Base-by-base conservation (phyloP, 805 yeast genomes). In the Ogataea paradorogensis region DNA sequence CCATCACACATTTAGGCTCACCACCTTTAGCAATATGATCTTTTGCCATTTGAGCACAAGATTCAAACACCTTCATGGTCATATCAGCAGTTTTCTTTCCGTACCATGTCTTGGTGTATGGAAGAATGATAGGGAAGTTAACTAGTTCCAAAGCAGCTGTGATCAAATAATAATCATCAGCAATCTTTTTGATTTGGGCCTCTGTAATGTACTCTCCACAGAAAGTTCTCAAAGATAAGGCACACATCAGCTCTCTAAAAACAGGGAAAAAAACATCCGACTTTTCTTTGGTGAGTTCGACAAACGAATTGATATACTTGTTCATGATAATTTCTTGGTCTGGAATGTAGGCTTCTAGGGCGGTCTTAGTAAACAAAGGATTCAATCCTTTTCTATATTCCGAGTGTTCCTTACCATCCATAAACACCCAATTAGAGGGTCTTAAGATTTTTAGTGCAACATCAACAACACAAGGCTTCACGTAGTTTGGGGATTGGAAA, bases 101-200 rank as follows among this genome's bases (percentile, higher is more conserved):
- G 66, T 90, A 87, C 99, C 99, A 93, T 25, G 99, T 84, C 70
- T 91, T 93, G 46, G 99, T 89, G 73, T 75, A 93, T 22, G 99
- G 99, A 34, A 93, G 64, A 49, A 93, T 91, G 55, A 93, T 86
- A 47, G 99, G 99, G 80, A 93, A 93, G 72, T 93, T 93, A 47
- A 93, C 99, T 51, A 93, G 77, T 69, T 93, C 99, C 59, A 93
- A 75, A 20, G 99, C 99, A 45, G 95, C 95, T 10, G 99, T 93
- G 51, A 93, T 85, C 49, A 78, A 70, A 66, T 80, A 93, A 67
- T 90, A 93, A 65, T 90, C 89, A 64, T 91, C 98, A 36, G 97
- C 93, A 56, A 93, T 80, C 40, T 73, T 72, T 65, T 84, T 78
- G 56, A 93, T 82, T 68, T 93, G 96, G 53, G 81, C 95, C 48